Conservation (phyloP, 495 filamentous ascomycete genomes). For the Penicillium nucicola region DNA sequence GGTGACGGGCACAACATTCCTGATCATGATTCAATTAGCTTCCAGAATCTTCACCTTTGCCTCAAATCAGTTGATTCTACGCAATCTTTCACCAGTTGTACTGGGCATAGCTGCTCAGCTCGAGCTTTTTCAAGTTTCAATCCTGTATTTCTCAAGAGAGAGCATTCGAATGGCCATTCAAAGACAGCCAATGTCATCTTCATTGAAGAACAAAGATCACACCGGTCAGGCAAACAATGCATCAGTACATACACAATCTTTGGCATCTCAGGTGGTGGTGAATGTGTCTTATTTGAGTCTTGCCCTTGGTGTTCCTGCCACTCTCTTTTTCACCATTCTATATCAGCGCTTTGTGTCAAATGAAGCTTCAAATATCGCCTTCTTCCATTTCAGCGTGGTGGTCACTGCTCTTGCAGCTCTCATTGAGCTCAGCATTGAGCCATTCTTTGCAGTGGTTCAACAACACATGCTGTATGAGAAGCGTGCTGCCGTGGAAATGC, state of each 20-base stretch:
- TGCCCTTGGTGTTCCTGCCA: slow-evolving; percentile 62
- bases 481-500: slow-evolving; percentile 74
- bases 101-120: slow-evolving; percentile 84
- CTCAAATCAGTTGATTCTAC: slow-evolving; percentile 85
- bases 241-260: slow-evolving; percentile 10
- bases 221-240: slow-evolving; percentile 13
- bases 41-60: slow-evolving; percentile 85
- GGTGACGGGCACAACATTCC: slow-evolving; percentile 69
- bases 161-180: slow-evolving; percentile 82
- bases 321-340: slow-evolving; percentile 55
- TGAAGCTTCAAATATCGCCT: slow-evolving; percentile 55
- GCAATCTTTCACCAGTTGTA: slow-evolving; percentile 76
- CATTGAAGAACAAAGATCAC: slow-evolving; percentile 7
- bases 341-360: slow-evolving; percentile 59
- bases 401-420: slow-evolving; percentile 74
- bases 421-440: slow-evolving; percentile 78
- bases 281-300: slow-evolving; percentile 85
- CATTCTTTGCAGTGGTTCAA: slow-evolving; percentile 79
- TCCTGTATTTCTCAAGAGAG: slow-evolving; percentile 90
- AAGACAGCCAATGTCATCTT: slow-evolving; percentile 52
- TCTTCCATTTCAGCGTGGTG: slow-evolving; percentile 58
- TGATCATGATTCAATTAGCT: slow-evolving; percentile 80
- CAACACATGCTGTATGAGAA: slow-evolving; percentile 74
- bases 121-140: slow-evolving; percentile 82
- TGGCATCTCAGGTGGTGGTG: slow-evolving; percentile 65